phyloP scores from a whole-genome alignment of 768 basidiomycete species.

The Termitomyces sp. region DNA sequence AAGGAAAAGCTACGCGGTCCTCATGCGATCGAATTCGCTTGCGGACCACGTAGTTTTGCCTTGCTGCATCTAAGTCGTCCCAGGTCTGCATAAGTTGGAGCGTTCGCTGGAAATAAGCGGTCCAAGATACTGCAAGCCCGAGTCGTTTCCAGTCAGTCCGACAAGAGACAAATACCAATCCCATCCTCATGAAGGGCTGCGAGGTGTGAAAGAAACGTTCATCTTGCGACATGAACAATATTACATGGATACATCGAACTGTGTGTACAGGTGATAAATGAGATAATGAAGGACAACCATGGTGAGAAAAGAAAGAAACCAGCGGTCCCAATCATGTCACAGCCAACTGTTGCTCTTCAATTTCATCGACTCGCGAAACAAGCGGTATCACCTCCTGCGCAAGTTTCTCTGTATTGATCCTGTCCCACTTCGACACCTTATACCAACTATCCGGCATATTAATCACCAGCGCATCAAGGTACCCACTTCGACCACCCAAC shows the following conservation, averaged over 20 bases:
- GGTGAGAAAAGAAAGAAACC: neutral
- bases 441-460: neutral
- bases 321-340: neutral
- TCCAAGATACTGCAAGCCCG: too few relatives aligned
- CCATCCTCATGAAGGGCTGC: neutral
- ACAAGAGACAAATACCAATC: neutral
- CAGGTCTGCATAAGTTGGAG: neutral
- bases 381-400: neutral
- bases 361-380: neutral
- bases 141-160: too few relatives aligned
- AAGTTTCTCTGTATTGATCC: neutral
- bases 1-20: slow-evolving; percentile 11
- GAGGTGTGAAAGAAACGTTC: neutral
- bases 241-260: neutral
- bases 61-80: slow-evolving; percentile 13
- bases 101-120: neutral
- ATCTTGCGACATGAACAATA: neutral
- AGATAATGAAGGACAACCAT: neutral
- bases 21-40: neutral
- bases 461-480: neutral
- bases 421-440: neutral
- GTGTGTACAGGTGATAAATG: neutral
- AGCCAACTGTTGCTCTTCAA: neutral
- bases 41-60: slow-evolving; percentile 7
- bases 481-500: neutral